Conservation (phyloP, 768 basidiomycete species). For the Boletus vinaceobasis region DNA sequence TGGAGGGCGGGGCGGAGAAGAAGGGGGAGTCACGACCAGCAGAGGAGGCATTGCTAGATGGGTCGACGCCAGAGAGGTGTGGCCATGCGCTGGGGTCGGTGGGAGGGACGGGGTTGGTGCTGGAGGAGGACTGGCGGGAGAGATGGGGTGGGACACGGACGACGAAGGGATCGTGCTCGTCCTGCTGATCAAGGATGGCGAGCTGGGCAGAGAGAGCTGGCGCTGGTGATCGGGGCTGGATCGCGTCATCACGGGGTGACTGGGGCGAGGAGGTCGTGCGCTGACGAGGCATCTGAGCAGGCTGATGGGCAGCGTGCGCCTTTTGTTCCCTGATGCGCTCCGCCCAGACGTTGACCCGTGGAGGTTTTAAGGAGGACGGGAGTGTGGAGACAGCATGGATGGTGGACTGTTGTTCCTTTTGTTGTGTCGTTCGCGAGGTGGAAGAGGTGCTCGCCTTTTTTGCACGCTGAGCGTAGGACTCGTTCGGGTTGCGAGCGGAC, state of each 20-base stretch:
- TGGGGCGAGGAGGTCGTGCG: slow-evolving; percentile 10
- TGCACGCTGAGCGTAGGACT: slow-evolving; percentile 58
- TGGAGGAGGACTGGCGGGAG: slow-evolving; percentile 28
- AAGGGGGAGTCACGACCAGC: slow-evolving; percentile 22
- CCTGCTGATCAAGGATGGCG: slow-evolving; percentile 23
- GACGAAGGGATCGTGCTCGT: slow-evolving; percentile 43
- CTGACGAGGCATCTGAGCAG: slow-evolving; percentile 13
- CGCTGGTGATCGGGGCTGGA: slow-evolving; percentile 18
- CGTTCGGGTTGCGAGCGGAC: slow-evolving; percentile 36
- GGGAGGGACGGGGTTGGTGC: slow-evolving; percentile 18
- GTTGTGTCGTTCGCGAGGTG: not conserved
- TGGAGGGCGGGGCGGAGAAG: slow-evolving; percentile 30
- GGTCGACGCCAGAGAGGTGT: slow-evolving; percentile 15
- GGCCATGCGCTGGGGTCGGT: slow-evolving; percentile 20
- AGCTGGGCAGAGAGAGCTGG: slow-evolving; percentile 16
- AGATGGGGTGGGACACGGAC: slow-evolving; percentile 37
- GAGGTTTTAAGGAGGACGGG: slow-evolving; percentile 15
- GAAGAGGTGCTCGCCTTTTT: slow-evolving; percentile 38
- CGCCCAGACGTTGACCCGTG: slow-evolving; percentile 41
- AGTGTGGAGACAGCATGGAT: not conserved
- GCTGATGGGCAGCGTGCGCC: slow-evolving; percentile 21
- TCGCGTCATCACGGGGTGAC: slow-evolving; percentile 14
- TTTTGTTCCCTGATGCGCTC: slow-evolving; percentile 41
- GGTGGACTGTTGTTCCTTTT: slow-evolving; percentile 2
- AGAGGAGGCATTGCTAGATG: slow-evolving; percentile 38